Conservation (phyloP, 202 grass and related monocot genomes). For the Brachypodium distachyon region DNA sequence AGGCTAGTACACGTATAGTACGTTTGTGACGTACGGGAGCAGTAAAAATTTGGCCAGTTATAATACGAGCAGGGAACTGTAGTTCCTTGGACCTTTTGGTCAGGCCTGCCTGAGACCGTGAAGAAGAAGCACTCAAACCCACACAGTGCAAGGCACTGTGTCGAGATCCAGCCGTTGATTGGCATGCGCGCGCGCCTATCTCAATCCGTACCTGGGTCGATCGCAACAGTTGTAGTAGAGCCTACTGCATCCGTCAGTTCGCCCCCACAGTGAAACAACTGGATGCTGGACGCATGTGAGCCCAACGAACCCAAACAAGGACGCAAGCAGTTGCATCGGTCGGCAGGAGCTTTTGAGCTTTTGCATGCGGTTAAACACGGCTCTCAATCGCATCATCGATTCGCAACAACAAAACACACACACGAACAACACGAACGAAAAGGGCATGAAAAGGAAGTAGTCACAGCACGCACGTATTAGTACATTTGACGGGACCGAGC, state of each 20-base stretch:
- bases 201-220: too few species aligned
- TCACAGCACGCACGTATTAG: background rate
- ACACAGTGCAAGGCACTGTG: background rate
- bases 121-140: background rate
- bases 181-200: background rate
- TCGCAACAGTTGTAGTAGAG: background rate
- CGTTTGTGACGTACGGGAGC: background rate
- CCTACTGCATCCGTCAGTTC: background rate
- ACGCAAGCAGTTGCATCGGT: background rate
- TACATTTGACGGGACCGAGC: background rate
- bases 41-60: background rate
- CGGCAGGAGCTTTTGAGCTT: background rate
- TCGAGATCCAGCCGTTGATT: constrained; percentile 21
- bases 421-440: background rate
- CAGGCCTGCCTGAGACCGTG: background rate
- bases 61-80: background rate
- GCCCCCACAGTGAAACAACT: background rate
- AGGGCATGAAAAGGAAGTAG: background rate
- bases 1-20: background rate
- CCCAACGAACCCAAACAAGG: background rate
- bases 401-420: too few species aligned
- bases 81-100: background rate
- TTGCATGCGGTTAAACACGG: background rate
- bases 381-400: background rate
- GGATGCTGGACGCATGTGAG: background rate